Evolutionary conservation across 495 filamentous ascomycete species (phyloP), one percentile per base, ranked within the genome.

Genomic region (Trichoderma parareesei): DNA sequence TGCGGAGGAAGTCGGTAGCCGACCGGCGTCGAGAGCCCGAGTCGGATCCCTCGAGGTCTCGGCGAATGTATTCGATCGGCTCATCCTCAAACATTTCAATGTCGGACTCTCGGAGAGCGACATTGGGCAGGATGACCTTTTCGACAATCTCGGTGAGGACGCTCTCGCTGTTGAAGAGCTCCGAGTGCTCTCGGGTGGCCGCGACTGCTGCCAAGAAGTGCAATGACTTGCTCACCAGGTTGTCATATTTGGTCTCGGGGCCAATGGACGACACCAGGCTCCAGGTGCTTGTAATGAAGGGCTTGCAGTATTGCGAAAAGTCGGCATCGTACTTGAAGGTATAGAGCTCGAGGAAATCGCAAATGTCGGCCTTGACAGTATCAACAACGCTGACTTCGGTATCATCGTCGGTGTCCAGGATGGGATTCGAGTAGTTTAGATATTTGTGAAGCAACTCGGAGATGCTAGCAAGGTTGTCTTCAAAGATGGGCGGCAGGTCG

Each of bases 41-140:
- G 71, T 98, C 95, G 1, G 93, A 96, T 27, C 95, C 95, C 74
- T 99, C 95, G 16, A 99, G 82, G 73, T 99, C 93, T 66, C 92
- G 86, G 62, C 95, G 83, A 70, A 98, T 98, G 75, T 96, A 99
- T 73, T 99, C 95, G 72, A 99, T 97, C 3, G 95, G 95, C 73
- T 99, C 95, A 70, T 99, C 95, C 72, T 98, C 95, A 68, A 98
- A 97, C 43, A 96, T 81, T 72, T 99, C 95, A 66, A 96, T 86
- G 65, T 99, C 95, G 3, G 92, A 91, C 67, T 95, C 92, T 70
- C 95, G 85, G 33, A 99, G 81, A 13, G 85, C 87, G 62, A 98
- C 85, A 68, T 97, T 99, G 42, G 95, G 95, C 63, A 99, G 76
- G 57, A 99, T 87, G 37, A 97, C 95, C 77, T 95, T 95, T 74